Evolutionary conservation across 176 grass and related monocot genomes (phyloP), one percentile per base, ranked within the genome.

Genomic region (Melocanna baccifera): DNA sequence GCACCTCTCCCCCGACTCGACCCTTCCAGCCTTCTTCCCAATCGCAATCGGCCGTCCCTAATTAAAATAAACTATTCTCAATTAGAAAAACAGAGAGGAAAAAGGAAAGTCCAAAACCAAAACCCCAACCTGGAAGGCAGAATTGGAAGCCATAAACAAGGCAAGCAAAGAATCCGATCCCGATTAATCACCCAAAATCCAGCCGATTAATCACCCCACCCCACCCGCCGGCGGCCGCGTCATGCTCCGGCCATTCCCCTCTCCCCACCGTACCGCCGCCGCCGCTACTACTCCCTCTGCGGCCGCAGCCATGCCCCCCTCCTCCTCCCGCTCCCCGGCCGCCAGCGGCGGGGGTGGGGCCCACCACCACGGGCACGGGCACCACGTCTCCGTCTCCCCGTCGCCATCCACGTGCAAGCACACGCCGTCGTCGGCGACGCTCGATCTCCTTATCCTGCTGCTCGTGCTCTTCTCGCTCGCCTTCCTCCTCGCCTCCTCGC

Each of bases 401-500:
- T 67, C 89, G 59, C 12, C 79, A 13, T 67, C 89, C 62, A 43
- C 89, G 48, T 96, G 96, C 78, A 91, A 84, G 74, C 93, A 96
- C 73, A 84, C 91, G 16, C 91, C 96, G 4, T 92, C 92, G 23
- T 92, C 96, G 19, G 93, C 96, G 47, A 93, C 93, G 47, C 89
- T 95, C 80, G 96, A 99, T 91, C 91, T 99, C 81, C 89, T 99
- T 68, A 93, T 96, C 69, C 89, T 98, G 52, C 86, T 98, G 29
- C 91, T 98, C 66, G 91, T 95, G 14, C 80, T 98, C 83, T 93
- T 90, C 89, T 92, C 91, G 25, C 78, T 81, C 43, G 67, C 91
- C 61, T 98, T 98, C 91, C 92, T 98, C 47, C 58, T 94, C 53
- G 84, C 68, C 40, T 98, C 95, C 62, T 93, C 89, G 42, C 79